Conservation (phyloP, 306 rosid species). For the Trifolium repens region DNA sequence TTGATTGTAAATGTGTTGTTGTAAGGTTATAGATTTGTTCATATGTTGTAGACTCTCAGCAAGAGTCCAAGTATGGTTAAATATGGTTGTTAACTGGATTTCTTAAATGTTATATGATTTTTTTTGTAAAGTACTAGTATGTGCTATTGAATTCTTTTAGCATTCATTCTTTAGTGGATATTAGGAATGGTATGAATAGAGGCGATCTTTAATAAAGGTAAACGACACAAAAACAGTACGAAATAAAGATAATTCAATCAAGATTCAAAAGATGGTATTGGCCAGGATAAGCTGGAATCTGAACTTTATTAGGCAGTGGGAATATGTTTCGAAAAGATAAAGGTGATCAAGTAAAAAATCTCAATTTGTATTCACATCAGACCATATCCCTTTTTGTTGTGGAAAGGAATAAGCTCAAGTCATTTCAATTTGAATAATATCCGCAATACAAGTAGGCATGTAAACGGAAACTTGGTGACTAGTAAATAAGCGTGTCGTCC, state of each 20-base stretch:
- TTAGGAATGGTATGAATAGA: not conserved
- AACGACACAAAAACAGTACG: not conserved
- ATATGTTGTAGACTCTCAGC: constrained; percentile 14
- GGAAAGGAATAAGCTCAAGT: not conserved
- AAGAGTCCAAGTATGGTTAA: not conserved
- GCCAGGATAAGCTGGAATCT: not conserved
- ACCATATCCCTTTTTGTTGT: no score
- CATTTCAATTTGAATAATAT: not conserved
- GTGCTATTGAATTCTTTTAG: not conserved
- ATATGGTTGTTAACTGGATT: not conserved
- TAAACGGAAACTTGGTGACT: no score
- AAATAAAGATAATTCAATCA: not conserved
- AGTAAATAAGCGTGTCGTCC: no score
- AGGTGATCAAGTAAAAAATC: not conserved
- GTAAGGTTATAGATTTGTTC: constrained; percentile 31
- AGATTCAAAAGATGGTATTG: not conserved
- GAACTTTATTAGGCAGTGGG: not conserved
- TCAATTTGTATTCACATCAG: no score
- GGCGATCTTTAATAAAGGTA: not conserved
- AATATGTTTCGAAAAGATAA: not conserved
- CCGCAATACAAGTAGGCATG: no score
- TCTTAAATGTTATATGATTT: not conserved
- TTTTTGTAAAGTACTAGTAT: not conserved
- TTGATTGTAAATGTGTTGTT: constrained; percentile 48
- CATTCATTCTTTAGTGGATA: not conserved